These are phyloP conservation scores for Trichoderma atroviride DNA, from an alignment of 2,329 filamentous ascomycete species.

Conservation along the genomic window DNA sequence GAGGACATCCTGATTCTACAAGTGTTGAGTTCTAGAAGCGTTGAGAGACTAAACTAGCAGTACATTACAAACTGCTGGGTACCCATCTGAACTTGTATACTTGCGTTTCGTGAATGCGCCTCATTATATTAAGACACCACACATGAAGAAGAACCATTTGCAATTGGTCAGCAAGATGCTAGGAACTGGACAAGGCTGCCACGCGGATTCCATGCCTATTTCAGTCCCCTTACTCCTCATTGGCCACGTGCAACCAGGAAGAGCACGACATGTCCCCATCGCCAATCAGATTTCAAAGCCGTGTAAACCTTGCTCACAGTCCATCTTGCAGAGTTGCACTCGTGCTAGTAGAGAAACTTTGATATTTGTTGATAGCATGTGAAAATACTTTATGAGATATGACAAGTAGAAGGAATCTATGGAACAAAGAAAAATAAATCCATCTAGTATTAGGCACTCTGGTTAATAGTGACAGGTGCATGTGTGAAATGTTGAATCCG, in stretches of 20 bases:
- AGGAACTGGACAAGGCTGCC: not conserved
- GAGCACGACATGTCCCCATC: not conserved
- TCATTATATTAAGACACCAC: not conserved
- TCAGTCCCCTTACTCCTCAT: not conserved
- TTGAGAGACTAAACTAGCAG: not conserved
- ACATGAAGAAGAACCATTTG: not conserved
- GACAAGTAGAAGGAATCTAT: not conserved
- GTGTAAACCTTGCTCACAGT: not conserved
- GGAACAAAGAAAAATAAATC: not conserved
- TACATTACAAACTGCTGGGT: not conserved
- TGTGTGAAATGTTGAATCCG: not conserved
- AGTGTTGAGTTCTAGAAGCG: not conserved
- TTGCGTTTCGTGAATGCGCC: not conserved
- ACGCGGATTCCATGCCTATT: not conserved
- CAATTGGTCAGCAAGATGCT: not conserved
- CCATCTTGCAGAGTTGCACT: too few species aligned
- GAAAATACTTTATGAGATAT: not conserved
- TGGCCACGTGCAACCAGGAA: not conserved
- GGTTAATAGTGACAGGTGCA: not conserved
- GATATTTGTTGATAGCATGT: not conserved
- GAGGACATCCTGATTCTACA: not conserved
- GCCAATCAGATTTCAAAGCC: not conserved
- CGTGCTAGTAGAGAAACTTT: too few species aligned
- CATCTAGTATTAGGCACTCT: not conserved
- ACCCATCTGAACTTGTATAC: not conserved